phyloP scores from a whole-genome alignment of 1,284 basidiomycete genomes.

The Chalciporus sp. region DNA sequence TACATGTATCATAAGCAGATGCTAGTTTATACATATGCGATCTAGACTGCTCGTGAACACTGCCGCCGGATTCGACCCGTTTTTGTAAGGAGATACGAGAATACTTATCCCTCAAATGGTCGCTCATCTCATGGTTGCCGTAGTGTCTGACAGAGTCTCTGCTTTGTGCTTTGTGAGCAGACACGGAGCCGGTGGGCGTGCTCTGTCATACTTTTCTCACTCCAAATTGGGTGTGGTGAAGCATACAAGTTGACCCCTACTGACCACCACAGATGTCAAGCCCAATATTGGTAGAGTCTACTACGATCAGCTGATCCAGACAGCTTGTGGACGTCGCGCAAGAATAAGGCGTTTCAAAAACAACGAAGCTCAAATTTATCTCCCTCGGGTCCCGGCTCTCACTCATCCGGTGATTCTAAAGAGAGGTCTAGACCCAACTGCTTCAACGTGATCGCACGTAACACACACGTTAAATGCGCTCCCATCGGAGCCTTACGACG shows the following conservation, averaged over 20 bases:
- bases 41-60: not conserved
- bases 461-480: not conserved
- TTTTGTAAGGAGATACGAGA: too few species aligned
- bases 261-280: not conserved
- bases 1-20: not conserved
- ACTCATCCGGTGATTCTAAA: not conserved
- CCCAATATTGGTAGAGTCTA: not conserved
- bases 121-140: not conserved
- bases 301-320: not conserved
- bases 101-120: too few species aligned
- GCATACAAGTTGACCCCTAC: too few species aligned
- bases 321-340: not conserved
- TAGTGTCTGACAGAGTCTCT: not conserved
- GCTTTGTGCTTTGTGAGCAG: not conserved
- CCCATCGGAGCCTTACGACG: not conserved
- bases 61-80: not conserved
- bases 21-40: not conserved
- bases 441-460: constrained; percentile 1
- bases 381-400: not conserved
- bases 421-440: not conserved
- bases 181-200: not conserved
- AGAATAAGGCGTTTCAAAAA: too few species aligned
- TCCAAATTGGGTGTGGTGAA: not conserved
- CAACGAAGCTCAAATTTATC: constrained; percentile 5
- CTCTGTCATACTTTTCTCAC: constrained; percentile 1